Evolutionary conservation across 768 basidiomycete genomes (phyloP).

Genomic region (Auricularia auricula-judae): DNA sequence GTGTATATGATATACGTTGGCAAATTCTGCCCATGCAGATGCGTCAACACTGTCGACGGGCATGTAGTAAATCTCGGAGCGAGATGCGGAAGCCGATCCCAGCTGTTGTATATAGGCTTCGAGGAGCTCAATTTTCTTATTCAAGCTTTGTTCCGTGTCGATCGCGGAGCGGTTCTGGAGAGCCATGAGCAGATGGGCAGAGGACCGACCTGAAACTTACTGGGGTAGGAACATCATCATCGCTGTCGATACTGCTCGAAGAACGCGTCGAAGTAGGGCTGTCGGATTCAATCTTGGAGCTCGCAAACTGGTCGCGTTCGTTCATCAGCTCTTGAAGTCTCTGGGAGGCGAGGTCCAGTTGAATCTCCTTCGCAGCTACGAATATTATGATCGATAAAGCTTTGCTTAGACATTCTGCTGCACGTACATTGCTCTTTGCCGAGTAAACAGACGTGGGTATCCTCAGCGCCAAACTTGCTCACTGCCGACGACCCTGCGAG

Average conservation of each 20-base stretch:
- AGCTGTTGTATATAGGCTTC: slow-evolving; percentile 51
- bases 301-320: slow-evolving; percentile 3
- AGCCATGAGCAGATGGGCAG: not conserved
- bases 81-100: slow-evolving; percentile 29
- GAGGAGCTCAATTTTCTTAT: slow-evolving; percentile 33
- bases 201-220: not conserved
- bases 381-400: not conserved
- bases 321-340: slow-evolving; percentile 40
- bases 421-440: slow-evolving; percentile 58
- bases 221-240: slow-evolving; percentile 7
- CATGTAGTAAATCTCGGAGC: slow-evolving; percentile 38
- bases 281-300: slow-evolving; percentile 13
- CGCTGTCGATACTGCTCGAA: not conserved
- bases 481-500: slow-evolving; percentile 17
- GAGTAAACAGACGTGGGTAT: slow-evolving; percentile 71
- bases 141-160: slow-evolving; percentile 2
- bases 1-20: slow-evolving; percentile 86
- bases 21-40: slow-evolving; percentile 70
- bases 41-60: slow-evolving; percentile 57
- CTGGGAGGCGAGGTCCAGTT: slow-evolving; percentile 44
- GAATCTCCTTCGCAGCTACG: slow-evolving; percentile 52
- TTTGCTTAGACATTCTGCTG: slow-evolving; percentile 1
- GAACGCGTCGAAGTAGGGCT: slow-evolving; percentile 7
- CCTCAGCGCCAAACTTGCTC: slow-evolving; percentile 77
- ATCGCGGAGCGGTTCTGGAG: not conserved